These are phyloP conservation scores for Moesziomyces antarcticus DNA, from an alignment of 1,284 basidiomycete species.

Conservation along the genomic window DNA sequence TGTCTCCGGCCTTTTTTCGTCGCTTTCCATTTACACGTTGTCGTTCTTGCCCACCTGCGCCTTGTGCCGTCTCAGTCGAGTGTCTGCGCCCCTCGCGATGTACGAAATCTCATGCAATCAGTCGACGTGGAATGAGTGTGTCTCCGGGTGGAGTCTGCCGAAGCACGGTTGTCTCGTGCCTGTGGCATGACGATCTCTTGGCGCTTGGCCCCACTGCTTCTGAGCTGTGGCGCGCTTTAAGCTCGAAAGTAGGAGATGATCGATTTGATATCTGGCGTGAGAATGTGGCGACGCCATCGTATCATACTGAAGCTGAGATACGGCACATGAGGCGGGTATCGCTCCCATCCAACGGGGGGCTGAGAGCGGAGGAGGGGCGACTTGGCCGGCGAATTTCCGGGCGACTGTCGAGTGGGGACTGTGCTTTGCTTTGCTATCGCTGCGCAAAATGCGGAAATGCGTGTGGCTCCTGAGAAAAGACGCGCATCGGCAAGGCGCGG, in stretches of 20 bases:
- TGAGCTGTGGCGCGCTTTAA: too few species aligned
- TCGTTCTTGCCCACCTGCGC: slow-evolving; percentile 1
- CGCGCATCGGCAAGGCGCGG: background rate
- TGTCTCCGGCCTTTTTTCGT: background rate
- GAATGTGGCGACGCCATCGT: too few species aligned
- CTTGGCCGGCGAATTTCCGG: slow-evolving; percentile 21
- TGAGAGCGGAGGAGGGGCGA: slow-evolving; percentile 1
- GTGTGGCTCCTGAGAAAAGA: background rate
- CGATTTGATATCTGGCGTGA: too few species aligned
- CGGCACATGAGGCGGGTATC: background rate
- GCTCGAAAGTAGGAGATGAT: too few species aligned
- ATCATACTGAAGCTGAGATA: too few species aligned
- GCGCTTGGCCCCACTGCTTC: too few species aligned
- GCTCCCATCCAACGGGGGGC: background rate
- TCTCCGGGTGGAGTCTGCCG: too few species aligned
- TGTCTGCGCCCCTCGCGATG: slow-evolving; percentile 29
- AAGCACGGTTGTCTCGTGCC: too few species aligned
- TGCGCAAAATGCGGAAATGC: slow-evolving; percentile 13
- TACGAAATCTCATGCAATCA: slow-evolving; percentile 39
- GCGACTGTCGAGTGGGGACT: background rate
- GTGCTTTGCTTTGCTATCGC: background rate
- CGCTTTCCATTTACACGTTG: background rate
- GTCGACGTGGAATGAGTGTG: background rate
- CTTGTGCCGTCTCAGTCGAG: slow-evolving; percentile 9
- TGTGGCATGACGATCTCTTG: too few species aligned